Percentiles rank a stretch among this genome's conserved stretches.
phyloP scores from a whole-genome alignment of 495 filamentous ascomycete genomes.

The Penicillium alfredii region DNA sequence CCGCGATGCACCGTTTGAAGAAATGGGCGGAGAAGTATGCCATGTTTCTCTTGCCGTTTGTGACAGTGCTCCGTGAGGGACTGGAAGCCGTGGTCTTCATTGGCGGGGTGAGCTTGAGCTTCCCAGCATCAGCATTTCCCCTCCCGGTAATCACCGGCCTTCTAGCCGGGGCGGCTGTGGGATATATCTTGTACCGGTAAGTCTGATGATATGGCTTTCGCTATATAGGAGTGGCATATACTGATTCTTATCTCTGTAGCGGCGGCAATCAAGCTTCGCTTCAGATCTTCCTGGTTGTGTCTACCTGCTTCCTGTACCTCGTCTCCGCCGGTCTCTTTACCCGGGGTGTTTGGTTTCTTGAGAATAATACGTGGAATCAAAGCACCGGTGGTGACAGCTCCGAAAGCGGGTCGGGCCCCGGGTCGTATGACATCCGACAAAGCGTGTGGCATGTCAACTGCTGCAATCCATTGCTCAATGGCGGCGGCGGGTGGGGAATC shows the following conservation, averaged over 20 bases:
- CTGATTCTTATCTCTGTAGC: constrained; percentile 29
- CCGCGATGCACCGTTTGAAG: constrained; percentile 44
- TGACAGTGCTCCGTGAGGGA: constrained; percentile 79
- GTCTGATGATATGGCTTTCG: constrained; percentile 15
- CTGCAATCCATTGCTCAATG: constrained; percentile 65
- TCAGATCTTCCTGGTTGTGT: constrained; percentile 73
- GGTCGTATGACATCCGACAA: constrained; percentile 78
- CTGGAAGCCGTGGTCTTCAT: constrained; percentile 79
- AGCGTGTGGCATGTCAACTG: constrained; percentile 94
- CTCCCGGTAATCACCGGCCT: constrained; percentile 67
- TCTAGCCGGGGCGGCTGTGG: constrained; percentile 53
- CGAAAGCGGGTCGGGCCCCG: constrained; percentile 70
- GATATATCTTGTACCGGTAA: constrained; percentile 74
- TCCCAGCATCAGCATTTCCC: constrained; percentile 68
- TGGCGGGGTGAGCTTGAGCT: constrained; percentile 69
- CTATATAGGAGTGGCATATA: neutral
- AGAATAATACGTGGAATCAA: constrained; percentile 59
- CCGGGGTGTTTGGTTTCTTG: constrained; percentile 65
- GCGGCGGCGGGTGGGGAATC: constrained; percentile 82
- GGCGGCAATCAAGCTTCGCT: constrained; percentile 60
- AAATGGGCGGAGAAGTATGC: constrained; percentile 66
- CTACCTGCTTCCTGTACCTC: constrained; percentile 79
- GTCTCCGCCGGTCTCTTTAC: constrained; percentile 83
- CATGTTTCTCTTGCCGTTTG: constrained; percentile 76
- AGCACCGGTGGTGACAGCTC: constrained; percentile 64